Base-by-base conservation (phyloP, 305 asterid genomes). In the Solanum aculeatissimum region DNA sequence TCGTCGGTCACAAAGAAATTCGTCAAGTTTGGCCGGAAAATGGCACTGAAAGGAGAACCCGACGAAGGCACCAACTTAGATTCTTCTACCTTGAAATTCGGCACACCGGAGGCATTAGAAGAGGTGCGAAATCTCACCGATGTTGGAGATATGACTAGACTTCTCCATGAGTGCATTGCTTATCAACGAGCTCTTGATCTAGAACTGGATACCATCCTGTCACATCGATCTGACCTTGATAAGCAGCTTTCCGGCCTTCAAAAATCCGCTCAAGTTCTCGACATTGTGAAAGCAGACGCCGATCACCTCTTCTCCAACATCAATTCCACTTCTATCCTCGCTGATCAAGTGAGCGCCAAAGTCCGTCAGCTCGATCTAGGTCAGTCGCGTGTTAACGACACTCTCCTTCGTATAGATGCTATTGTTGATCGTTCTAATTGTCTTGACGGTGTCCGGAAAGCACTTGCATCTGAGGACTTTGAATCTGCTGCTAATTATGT, bases 281-380 rank as follows among this genome's bases (percentile, higher is more conserved):
- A 92, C 84, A 91, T 92, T 53, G 96, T 96, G 84, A 91, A 91
- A 85, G 92, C 90, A 2, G 97, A 96, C 66, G 91, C 97, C 19
- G 88, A 90, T 74, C 88, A 90, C 89, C 85, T 93, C 88, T 93
- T 91, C 83, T 91, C 97, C 83, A 94, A 92, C 62, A 95, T 94
- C 87, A 83, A 91, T 69, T 92, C 95, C 87, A 96, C 98, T 72
- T 94, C 96, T 45, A 84, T 92, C 42, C 95, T 96, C 32, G 98
- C 98, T 49, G 98, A 94, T 88, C 92, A 92, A 86, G 98, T 95
- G 42, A 92, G 97, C 45, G 94, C 93, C 84, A 96, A 96, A 85
- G 99, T 96, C 79, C 94, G 99, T 79, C 97, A 92, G 83, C 95
- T 94, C 54, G 99, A 96, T 90, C 93, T 92, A n/a, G 97, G 96